phyloP scores from a whole-genome alignment of 2,329 filamentous ascomycete species.

The Curvularia eragrostidis region DNA sequence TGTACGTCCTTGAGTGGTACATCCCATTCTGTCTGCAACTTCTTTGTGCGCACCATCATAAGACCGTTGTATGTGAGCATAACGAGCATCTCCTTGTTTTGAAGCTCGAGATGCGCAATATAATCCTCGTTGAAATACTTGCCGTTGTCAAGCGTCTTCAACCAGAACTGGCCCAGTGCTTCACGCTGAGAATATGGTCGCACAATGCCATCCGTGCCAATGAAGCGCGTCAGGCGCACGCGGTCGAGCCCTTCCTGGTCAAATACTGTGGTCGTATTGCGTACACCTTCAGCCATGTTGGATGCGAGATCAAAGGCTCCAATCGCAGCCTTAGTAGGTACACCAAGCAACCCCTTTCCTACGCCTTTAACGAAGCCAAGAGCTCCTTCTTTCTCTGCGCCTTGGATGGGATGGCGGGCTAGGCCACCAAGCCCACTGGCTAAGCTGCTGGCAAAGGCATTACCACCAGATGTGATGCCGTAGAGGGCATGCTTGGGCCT shows the following conservation, averaged over 20 bases:
- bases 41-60: conserved; percentile 86
- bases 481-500: conserved; percentile 96
- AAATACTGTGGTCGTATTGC: conserved; percentile 98
- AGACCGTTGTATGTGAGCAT: conserved; percentile 70
- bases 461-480: conserved; percentile 92
- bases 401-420: conserved; percentile 91
- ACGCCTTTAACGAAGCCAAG: conserved; percentile 97
- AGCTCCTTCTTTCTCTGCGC: conserved; percentile 92
- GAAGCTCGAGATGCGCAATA: conserved; percentile 93
- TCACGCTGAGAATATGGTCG: conserved; percentile 94
- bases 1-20: conserved; percentile 94
- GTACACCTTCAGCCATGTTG: conserved; percentile 95
- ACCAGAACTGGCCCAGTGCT: conserved; percentile 96
- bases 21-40: conserved; percentile 91
- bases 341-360: conserved; percentile 88
- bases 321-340: conserved; percentile 97
- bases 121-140: conserved; percentile 98
- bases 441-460: conserved; percentile 90
- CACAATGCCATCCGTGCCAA: conserved; percentile 90
- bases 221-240: conserved; percentile 90
- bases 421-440: conserved; percentile 93
- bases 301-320: conserved; percentile 96
- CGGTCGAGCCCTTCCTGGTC: conserved; percentile 93
- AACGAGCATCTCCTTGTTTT: conserved; percentile 86
- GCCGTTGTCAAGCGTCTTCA: conserved; percentile 96